A percentile compares a stretch with the other conserved stretches of the same genome.
phyloP scores from a whole-genome alignment of 441 rosid genomes.

The Lepidium campestre region DNA sequence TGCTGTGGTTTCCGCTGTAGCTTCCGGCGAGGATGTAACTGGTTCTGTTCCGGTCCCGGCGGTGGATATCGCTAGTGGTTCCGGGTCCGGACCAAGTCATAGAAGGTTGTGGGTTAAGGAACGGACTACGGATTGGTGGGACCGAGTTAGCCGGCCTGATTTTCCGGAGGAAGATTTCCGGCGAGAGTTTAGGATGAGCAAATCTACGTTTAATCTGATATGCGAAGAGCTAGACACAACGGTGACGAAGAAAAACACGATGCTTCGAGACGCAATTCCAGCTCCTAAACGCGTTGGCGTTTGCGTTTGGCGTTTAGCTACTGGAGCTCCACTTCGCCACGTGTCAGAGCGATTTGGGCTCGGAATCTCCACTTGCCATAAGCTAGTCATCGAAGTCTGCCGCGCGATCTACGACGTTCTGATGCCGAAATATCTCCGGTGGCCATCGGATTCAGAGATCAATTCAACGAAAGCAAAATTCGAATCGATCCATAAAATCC shows the following conservation, averaged over 20 bases:
- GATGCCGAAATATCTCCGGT: constrained; percentile 63
- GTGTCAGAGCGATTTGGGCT: constrained; percentile 80
- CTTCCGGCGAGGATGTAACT: not conserved
- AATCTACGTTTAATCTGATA: constrained; percentile 58
- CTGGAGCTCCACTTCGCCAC: constrained; percentile 70
- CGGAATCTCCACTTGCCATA: constrained; percentile 91
- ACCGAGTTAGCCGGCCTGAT: constrained; percentile 47
- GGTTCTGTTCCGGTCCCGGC: not conserved
- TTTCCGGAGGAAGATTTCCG: constrained; percentile 69
- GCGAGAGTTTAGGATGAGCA: constrained; percentile 73
- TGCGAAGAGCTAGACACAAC: constrained; percentile 62
- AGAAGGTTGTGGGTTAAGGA: constrained; percentile 90
- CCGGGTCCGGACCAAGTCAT: constrained; percentile 30
- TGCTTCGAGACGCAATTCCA: constrained; percentile 81
- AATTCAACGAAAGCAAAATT: constrained; percentile 37
- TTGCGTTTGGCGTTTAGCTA: constrained; percentile 85
- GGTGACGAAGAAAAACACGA: constrained; percentile 80
- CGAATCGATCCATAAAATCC: constrained; percentile 48
- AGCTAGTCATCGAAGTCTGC: constrained; percentile 80
- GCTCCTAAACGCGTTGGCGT: constrained; percentile 85
- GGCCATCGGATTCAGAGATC: constrained; percentile 57
- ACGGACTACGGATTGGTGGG: constrained; percentile 89
- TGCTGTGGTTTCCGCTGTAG: constrained; percentile 26
- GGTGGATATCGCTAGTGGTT: constrained; percentile 16
- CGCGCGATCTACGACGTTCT: constrained; percentile 60